These are phyloP conservation scores for Chalciporus sphaerocephalus DNA, from an alignment of 768 basidiomycete species.

Conservation along the genomic window DNA sequence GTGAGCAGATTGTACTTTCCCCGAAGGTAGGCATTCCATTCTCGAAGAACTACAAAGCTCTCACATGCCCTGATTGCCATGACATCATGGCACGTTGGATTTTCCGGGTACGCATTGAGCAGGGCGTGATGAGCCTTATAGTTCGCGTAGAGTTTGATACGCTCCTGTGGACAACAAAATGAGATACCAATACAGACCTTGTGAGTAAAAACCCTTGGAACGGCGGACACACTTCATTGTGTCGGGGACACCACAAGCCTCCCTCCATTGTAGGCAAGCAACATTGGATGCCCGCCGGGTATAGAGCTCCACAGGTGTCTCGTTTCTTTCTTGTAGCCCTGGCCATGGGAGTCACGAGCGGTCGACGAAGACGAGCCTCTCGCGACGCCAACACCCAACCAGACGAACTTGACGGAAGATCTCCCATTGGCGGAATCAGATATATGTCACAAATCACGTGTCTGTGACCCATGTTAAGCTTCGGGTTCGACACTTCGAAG, in stretches of 20 bases:
- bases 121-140: slow-evolving; percentile 34
- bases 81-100: slow-evolving; percentile 23
- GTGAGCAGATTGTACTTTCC: slow-evolving; percentile 33
- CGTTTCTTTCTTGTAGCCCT: slow-evolving; percentile 10
- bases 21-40: slow-evolving; percentile 32
- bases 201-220: neutral
- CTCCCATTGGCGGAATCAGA: slow-evolving; percentile 9
- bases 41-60: slow-evolving; percentile 29
- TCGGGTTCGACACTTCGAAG: neutral
- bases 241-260: slow-evolving; percentile 27
- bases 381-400: slow-evolving; percentile 1
- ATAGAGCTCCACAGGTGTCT: slow-evolving; percentile 17
- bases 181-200: neutral
- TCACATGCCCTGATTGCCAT: slow-evolving; percentile 27
- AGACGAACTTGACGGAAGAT: neutral
- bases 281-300: slow-evolving; percentile 12
- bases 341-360: neutral
- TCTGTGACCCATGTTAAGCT: neutral
- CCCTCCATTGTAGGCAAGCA: slow-evolving; percentile 7
- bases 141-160: slow-evolving; percentile 35
- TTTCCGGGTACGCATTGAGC: slow-evolving; percentile 28
- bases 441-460: neutral
- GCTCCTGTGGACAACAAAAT: slow-evolving; percentile 19
- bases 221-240: slow-evolving; percentile 25
- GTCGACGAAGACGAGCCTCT: neutral